Base-by-base conservation (phyloP, 306 rosid species). In the Cucurbita moschata region DNA sequence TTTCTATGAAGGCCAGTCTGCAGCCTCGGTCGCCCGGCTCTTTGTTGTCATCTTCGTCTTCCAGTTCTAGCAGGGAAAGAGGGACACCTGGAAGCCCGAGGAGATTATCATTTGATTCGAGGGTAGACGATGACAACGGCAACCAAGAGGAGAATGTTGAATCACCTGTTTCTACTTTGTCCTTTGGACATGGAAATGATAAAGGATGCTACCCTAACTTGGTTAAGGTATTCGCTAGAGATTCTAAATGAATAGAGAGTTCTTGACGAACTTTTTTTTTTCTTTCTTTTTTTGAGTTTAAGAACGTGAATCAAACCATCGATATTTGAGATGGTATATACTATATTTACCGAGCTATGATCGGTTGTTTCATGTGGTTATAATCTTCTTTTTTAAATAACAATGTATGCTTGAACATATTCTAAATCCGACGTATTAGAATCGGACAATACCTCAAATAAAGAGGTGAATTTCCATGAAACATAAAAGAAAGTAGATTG, bases 161-260 rank as follows among this genome's bases (percentile, higher is more conserved):
- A 39, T 80, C 85, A 44, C 79, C 64, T n/a, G 73, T 58, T 66
- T 79, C 82, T 4, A 50, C 76, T 43, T 39, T 73, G 47, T 60
- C 72, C 65, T 77, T 76, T 51, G 78, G 66, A 12, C 71, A 77
- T 47, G 8, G 61, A 7, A 57, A 57, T 16, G 64, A 39, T 39
- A 9, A 46, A 0, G 85, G 88, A 69, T 75, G 80, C 21, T 88
- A 68, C 58, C 81, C 91, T 5, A 78, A 81, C 63, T 77, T 88
- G 66, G 74, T 80, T 79, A 88, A 83, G 88, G 80, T 80, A 50
- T 50, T 88, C 55, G 64, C 81, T 44, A 77, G 86, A 73, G 80
- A 80, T 73, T 70, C 68, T 64, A 53, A 75, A 78, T 86, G 71
- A 82, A 73, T 7, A 18, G 10, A 43, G 2, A 43, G 47, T 43